Base-by-base conservation (phyloP, 2,329 filamentous ascomycete genomes). In the Paracorniculantispora psalliotae region DNA sequence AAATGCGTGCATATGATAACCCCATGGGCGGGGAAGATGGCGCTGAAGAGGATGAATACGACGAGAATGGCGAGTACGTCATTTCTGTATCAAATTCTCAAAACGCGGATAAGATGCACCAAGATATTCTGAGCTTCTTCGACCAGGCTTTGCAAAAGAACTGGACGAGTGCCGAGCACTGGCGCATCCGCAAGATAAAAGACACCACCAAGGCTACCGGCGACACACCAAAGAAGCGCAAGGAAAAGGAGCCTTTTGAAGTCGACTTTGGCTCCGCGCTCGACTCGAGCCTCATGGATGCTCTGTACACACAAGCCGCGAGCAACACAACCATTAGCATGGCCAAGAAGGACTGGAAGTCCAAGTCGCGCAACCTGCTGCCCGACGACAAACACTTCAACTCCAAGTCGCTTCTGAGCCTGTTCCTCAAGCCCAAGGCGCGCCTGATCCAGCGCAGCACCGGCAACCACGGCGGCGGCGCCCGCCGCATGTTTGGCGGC, bases 321-420 rank as follows among this genome's bases (percentile, higher is more conserved):
- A 91, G 87, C 55, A 96, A 92, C 70, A 83, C 89, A 4, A 82
- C 86, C 41, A 96, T 97, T 65, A 91, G 86, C 49, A 73, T 99
- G 65, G 89, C 93, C 19, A 97, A 96, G 77, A 91, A 92, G 65
- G 92, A 97, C 72, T 96, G 93, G 91, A 94, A 91, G 72, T 94
- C 91, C 41, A 96, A 96, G 73, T 92, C 89, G 1, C 85, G 91
- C 51, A 96, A 99, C 70, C 81, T 99, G 3, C 84, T 99, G 4
- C 93, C 96, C 2, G 94, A 99, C 68, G 94, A 99, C 75, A 97
- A 97, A 74, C 92, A 97, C 71, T 97, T 99, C 78, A 96, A 92
- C 76, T 97, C 93, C 9, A 90, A 89, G 69, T 91, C 96, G 64
- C 80, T 99, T 0, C 79, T 97, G 7, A 89, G 86, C 53, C 82